These are phyloP conservation scores for Crucihimalaya himalaica DNA, from an alignment of 345 rosid genomes.

Conservation along the genomic window DNA sequence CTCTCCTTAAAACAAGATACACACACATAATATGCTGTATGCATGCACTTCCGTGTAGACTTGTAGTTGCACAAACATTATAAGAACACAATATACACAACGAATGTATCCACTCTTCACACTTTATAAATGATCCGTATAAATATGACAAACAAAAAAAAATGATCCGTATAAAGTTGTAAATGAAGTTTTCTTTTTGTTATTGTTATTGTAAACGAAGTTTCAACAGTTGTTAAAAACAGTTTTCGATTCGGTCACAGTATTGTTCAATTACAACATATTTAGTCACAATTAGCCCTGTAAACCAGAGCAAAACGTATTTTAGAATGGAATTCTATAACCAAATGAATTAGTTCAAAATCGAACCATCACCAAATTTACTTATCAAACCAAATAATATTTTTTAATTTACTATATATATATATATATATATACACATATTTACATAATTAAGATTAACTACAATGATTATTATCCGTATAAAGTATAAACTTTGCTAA, in stretches of 20 bases:
- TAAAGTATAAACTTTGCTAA: not conserved
- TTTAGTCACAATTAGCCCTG: not conserved
- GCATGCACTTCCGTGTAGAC: conserved; percentile 27
- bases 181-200: not conserved
- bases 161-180: not conserved
- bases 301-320: not conserved
- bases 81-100: not conserved
- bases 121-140: conserved; percentile 13
- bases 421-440: too few species aligned
- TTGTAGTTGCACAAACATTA: conserved; percentile 1
- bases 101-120: conserved; percentile 21
- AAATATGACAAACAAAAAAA: too few species aligned
- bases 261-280: not conserved
- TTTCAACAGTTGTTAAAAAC: not conserved
- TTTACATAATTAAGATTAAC: too few species aligned
- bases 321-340: not conserved
- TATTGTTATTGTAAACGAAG: not conserved
- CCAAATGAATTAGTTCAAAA: not conserved
- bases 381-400: not conserved
- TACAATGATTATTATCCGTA: not conserved
- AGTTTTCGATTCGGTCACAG: not conserved
- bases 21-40: conserved; percentile 17
- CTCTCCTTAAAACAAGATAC: conserved; percentile 4
- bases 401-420: not conserved
- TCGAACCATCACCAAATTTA: not conserved